Base-by-base conservation (phyloP, 1,139 yeast genomes). In the Saccharomyces hybrid region DNA sequence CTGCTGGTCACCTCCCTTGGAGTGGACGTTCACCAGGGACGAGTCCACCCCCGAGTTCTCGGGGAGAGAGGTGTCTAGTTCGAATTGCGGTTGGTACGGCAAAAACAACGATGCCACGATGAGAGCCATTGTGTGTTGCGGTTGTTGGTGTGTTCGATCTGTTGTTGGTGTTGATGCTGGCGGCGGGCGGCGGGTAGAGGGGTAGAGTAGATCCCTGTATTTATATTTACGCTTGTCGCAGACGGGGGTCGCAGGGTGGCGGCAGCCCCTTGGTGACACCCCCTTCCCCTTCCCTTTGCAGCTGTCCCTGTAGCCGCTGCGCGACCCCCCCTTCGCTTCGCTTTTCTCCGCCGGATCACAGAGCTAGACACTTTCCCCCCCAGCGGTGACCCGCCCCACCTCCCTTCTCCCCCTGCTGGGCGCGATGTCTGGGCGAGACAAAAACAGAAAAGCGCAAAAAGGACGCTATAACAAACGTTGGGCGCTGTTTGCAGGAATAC, bases 61-160 rank as follows among this genome's bases (percentile, higher is more conserved):
- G 27, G 54, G 62, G 26, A 55, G 56, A 16, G 61, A 55, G 13
- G 64, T 63, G 31, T 61, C 58, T 14, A 67, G 60, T 58, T 68
- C 69, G 50, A 69, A 69, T 51, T 68, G 71, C 11, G 72, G 71
- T 50, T 67, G 66, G 54, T 63, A 63, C 11, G 72, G 72, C 50
- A 69, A 58, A 54, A 69, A 69, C 51, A 69, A 54, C n/a, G 72
- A 67, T 9, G 71, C 71, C 26, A 69, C 64, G 34, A 69, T 68
- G 42, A 69, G 63, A n/a, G 67, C 65, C 72, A 69, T 68, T 16
- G 16, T 14, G 25, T 23, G 25, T 51, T 16, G 20, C 20, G 48
- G 16, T 26, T 26, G 16, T 4, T 27, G 11, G 20, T 50, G 11
- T 30, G 25, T 41, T 49, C 9, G 34, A 23, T 25, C 25, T 23